Conservation (phyloP, 805 yeast species). For the Wickerhamiella nectarea region DNA sequence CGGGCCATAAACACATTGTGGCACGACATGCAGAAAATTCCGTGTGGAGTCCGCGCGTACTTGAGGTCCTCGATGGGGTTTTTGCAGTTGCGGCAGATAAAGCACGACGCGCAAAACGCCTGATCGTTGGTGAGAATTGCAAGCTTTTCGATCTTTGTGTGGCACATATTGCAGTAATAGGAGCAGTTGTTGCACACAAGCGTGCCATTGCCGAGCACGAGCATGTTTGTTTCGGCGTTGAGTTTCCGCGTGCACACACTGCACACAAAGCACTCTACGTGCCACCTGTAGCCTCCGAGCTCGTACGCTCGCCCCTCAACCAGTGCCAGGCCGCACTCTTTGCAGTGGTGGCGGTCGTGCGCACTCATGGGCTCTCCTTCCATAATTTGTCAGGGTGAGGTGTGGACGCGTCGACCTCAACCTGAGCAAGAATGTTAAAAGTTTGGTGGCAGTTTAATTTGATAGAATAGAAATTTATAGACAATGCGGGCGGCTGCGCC, state of each 20-base stretch:
- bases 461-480: no score
- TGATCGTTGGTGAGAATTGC: slow-evolving; percentile 92
- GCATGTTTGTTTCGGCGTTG: slow-evolving; percentile 78
- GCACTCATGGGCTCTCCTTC: slow-evolving; percentile 15
- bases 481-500: no score
- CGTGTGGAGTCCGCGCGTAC: slow-evolving; percentile 87
- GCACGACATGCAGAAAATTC: slow-evolving; percentile 84
- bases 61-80: slow-evolving; percentile 72
- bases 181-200: slow-evolving; percentile 83
- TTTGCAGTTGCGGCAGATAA: slow-evolving; percentile 79
- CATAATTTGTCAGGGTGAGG: slow-evolving; percentile 1
- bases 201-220: slow-evolving; percentile 86
- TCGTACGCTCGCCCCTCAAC: slow-evolving; percentile 90
- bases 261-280: slow-evolving; percentile 81
- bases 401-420: no score
- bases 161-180: slow-evolving; percentile 77
- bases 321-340: slow-evolving; percentile 26
- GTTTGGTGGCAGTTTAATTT: no score
- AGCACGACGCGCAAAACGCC: slow-evolving; percentile 85
- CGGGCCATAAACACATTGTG: slow-evolving; percentile 71
- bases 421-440: no score
- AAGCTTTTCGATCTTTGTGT: slow-evolving; percentile 75
- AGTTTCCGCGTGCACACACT: slow-evolving; percentile 65
- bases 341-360: slow-evolving; percentile 18
- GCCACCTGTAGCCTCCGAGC: slow-evolving; percentile 92